phyloP scores from a whole-genome alignment of 2,329 filamentous ascomycete genomes.

The Colletotrichum sansevieriae region DNA sequence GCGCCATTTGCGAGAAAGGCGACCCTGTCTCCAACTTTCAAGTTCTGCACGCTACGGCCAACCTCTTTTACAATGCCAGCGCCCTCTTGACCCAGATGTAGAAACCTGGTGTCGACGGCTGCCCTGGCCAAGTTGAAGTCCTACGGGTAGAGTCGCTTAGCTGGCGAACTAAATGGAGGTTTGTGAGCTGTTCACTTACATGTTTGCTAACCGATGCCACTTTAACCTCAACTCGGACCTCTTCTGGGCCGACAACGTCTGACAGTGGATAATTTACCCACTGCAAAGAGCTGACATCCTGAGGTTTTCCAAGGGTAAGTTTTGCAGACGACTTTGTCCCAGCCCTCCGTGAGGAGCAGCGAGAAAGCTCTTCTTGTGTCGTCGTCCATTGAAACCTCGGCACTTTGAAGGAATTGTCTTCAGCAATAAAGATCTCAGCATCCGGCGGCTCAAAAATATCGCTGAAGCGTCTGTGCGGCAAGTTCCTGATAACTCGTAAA shows the following conservation, averaged over 20 bases:
- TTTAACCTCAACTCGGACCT: slow-evolving; percentile 9
- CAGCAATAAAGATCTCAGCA: background rate
- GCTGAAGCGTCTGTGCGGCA: slow-evolving; percentile 3
- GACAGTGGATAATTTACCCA: slow-evolving; percentile 10
- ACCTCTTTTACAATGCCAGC: slow-evolving; percentile 20
- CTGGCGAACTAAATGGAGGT: background rate
- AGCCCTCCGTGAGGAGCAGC: background rate
- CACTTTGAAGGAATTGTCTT: background rate
- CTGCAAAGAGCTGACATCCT: background rate
- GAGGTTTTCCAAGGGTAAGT: background rate
- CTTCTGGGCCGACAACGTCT: background rate
- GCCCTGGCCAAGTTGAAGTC: background rate
- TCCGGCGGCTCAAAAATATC: slow-evolving; percentile 1
- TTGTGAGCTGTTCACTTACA: background rate
- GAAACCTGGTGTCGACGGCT: background rate
- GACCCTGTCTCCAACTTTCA: slow-evolving; percentile 17
- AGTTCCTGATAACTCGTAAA: background rate
- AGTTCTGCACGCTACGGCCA: slow-evolving; percentile 11
- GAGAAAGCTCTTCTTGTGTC: background rate
- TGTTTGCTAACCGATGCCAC: background rate
- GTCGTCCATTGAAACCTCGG: slow-evolving; percentile 1
- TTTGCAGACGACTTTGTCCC: background rate
- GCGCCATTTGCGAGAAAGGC: background rate
- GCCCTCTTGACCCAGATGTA: slow-evolving; percentile 23
- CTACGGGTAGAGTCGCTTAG: background rate